A percentile compares a stretch with the other conserved stretches of the same genome.
phyloP scores from a whole-genome alignment of 352 stramenopile genomes.

The Phytopythium litorale region DNA sequence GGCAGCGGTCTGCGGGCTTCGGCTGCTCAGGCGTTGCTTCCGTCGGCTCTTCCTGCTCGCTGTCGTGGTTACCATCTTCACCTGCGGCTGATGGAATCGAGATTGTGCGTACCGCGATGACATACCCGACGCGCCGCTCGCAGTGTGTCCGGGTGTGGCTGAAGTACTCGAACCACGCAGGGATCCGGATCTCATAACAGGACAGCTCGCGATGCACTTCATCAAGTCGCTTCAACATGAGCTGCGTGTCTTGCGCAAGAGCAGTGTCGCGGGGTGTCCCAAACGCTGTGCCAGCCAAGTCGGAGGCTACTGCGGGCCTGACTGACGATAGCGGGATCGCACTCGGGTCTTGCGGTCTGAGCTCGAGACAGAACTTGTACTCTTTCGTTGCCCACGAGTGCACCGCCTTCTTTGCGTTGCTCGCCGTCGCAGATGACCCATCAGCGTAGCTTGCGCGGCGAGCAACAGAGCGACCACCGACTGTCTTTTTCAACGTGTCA shows the following conservation, averaged over 20 bases:
- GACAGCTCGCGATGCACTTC: slow-evolving; percentile 24
- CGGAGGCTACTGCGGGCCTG: not conserved
- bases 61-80: slow-evolving; percentile 9
- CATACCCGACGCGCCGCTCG: slow-evolving; percentile 49
- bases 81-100: not conserved
- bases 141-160: slow-evolving; percentile 26
- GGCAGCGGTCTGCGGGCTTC: not conserved
- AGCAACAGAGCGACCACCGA: not conserved
- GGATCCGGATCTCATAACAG: slow-evolving; percentile 31
- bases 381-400: slow-evolving; percentile 37
- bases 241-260: not conserved
- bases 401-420: slow-evolving; percentile 18
- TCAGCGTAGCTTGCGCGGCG: not conserved
- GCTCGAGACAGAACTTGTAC: slow-evolving; percentile 56
- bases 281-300: not conserved
- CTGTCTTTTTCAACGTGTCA: not conserved
- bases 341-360: slow-evolving; percentile 22
- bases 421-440: slow-evolving; percentile 8
- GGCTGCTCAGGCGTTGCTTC: not conserved
- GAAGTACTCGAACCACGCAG: slow-evolving; percentile 58
- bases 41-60: not conserved
- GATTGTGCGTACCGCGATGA: slow-evolving; percentile 20
- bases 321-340: slow-evolving; percentile 8
- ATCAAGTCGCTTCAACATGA: slow-evolving; percentile 12
- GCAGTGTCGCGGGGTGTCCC: not conserved